Evolutionary conservation across 2,329 filamentous ascomycete species (phyloP).

Genomic region (Colletotrichum musae): DNA sequence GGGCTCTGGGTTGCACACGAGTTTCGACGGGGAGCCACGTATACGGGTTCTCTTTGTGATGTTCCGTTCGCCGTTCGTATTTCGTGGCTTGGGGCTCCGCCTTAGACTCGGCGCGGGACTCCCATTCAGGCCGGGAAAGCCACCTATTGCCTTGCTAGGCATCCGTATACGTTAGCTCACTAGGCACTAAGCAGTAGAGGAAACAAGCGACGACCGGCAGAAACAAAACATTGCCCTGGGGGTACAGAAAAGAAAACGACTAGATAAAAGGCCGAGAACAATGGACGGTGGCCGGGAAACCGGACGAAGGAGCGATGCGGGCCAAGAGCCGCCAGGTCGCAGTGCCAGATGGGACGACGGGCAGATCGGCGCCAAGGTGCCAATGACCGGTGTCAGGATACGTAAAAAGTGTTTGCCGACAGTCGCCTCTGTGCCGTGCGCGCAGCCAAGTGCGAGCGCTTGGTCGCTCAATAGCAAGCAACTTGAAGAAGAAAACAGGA

Average conservation of each 20-base stretch:
- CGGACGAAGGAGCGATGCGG: slow-evolving; percentile 1
- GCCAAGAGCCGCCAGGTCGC: background rate
- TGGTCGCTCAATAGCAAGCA: background rate
- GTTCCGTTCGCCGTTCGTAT: background rate
- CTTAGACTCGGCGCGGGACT: slow-evolving; percentile 2
- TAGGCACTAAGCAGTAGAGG: background rate
- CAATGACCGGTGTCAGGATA: slow-evolving; percentile 16
- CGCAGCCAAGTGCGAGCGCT: background rate
- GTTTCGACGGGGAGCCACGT: slow-evolving; percentile 1
- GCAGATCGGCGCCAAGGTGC: slow-evolving; percentile 16
- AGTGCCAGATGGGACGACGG: slow-evolving; percentile 5
- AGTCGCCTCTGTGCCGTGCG: no score
- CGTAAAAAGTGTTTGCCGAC: slow-evolving; percentile 29
- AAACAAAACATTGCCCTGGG: background rate
- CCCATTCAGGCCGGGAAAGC: background rate
- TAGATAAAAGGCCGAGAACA: background rate
- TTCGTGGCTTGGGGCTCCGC: slow-evolving; percentile 14
- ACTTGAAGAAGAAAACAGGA: slow-evolving; percentile 22
- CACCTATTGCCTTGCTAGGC: no score
- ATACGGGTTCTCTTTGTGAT: slow-evolving; percentile 4
- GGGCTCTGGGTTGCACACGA: background rate
- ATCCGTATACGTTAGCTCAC: no score
- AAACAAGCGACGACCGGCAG: no score
- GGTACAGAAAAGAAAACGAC: background rate
- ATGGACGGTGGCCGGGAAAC: slow-evolving; percentile 15